Base-by-base conservation (phyloP, 495 filamentous ascomycete genomes). In the Hypoxylon cercidicola region DNA sequence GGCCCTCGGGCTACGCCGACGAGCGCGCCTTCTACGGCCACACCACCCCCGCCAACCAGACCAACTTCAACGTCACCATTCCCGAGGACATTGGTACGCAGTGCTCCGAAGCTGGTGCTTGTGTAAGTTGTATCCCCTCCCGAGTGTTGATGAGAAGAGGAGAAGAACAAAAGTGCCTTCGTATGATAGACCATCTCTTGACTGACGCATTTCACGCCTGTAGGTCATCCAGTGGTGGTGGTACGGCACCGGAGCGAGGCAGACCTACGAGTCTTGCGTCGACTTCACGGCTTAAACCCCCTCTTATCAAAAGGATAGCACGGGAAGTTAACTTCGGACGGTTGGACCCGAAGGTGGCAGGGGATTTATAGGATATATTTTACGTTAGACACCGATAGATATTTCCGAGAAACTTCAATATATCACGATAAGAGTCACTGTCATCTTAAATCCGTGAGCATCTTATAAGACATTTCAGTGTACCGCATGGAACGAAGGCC, bases 241-340 rank as follows among this genome's bases (percentile, higher is more conserved):
- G 89, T 87, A 86, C 65, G 88, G 88, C 51, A 79, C 81, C 39
- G 83, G 80, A 7, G 85, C 87, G 32, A 81, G 84, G 45, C 89
- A 93, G 80, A 90, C 89, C 23, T 92, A 92, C 64, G 87, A 92
- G 81, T 83, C 83, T 40, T 91, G 89, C 70, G 70, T 90, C 64
- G 89, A 93, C 72, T 90, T 92, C 74, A 85, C 83, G 39, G 71
- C 89, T 41, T 28, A 28, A 28, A 28, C 25, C n/a, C n/a, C n/a
- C n/a, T n/a, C n/a, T n/a, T n/a, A n/a, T n/a, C n/a, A n/a, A n/a
- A n/a, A n/a, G n/a, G n/a, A n/a, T n/a, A n/a, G n/a, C n/a, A n/a
- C n/a, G 25, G 7, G 7, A 28, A 28, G 25, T 28, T 28, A 3
- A n/a, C 25, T 7, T 53, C 72, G 64, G 30, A n/a, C 13, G 3